Evolutionary conservation across 345 rosid genomes (phyloP).

Genomic region (Euphorbia tirucalli): DNA sequence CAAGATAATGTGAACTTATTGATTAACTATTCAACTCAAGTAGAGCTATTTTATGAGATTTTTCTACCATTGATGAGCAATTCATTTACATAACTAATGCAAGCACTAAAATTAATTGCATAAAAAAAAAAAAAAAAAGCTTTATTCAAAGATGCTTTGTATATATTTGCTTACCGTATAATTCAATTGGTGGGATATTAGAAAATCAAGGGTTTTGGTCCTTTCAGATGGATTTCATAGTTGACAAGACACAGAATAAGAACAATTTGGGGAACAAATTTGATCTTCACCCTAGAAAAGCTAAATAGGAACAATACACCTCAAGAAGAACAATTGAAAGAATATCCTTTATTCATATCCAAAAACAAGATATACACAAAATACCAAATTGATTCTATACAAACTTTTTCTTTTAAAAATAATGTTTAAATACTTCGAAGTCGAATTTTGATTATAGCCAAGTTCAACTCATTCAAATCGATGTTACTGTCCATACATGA

Average conservation of each 20-base stretch:
- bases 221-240: not conserved
- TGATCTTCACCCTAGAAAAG: not conserved
- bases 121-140: too few relatives aligned
- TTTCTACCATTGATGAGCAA: too few relatives aligned
- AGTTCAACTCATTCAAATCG: not conserved
- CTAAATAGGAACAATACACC: not conserved
- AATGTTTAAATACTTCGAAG: not conserved
- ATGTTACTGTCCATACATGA: not conserved
- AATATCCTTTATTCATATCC: not conserved
- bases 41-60: too few relatives aligned
- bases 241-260: not conserved
- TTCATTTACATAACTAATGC: too few relatives aligned
- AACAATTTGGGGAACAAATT: not conserved
- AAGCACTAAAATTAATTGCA: too few relatives aligned
- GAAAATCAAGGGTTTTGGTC: not conserved
- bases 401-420: not conserved
- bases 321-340: not conserved
- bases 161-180: not conserved
- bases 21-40: too few relatives aligned
- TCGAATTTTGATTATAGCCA: not conserved
- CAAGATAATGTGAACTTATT: too few relatives aligned
- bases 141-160: not conserved
- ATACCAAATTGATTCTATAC: not conserved
- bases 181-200: not conserved
- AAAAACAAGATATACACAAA: constrained; percentile 11